A percentile compares a stretch with the other conserved stretches of the same genome.
phyloP scores from a whole-genome alignment of 2,329 filamentous ascomycete genomes.

The Phyllosticta citrichinensis region DNA sequence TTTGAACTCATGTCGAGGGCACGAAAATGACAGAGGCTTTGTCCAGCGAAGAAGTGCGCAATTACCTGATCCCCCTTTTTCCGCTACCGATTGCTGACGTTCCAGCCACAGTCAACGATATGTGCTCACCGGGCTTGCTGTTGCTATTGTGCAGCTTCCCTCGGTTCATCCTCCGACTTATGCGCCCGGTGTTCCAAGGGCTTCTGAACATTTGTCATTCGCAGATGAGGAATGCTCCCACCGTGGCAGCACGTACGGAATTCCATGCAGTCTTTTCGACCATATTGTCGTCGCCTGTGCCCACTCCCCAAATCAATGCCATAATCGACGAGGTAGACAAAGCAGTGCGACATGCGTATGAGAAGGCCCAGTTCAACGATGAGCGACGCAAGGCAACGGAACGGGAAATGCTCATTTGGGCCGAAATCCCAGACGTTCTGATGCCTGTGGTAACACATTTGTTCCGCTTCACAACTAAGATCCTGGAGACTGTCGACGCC shows the following conservation, averaged over 20 bases:
- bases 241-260: slow-evolving; percentile 34
- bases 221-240: slow-evolving; percentile 31
- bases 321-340: slow-evolving; percentile 51
- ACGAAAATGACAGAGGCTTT: slow-evolving; percentile 12
- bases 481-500: slow-evolving; percentile 47
- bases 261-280: slow-evolving; percentile 31
- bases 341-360: slow-evolving; percentile 51
- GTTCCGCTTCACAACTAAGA: slow-evolving; percentile 16
- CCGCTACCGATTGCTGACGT: not conserved
- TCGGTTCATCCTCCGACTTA: slow-evolving; percentile 26
- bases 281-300: slow-evolving; percentile 31
- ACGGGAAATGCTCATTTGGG: slow-evolving; percentile 43
- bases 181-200: slow-evolving; percentile 20
- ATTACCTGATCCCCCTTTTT: not conserved
- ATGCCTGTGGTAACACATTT: slow-evolving; percentile 35
- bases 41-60: slow-evolving; percentile 2
- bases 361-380: slow-evolving; percentile 33
- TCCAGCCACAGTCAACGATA: slow-evolving; percentile 8
- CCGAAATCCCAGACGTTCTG: slow-evolving; percentile 41
- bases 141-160: slow-evolving; percentile 58
- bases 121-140: slow-evolving; percentile 20
- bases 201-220: slow-evolving; percentile 13
- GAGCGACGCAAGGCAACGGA: slow-evolving; percentile 40
- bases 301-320: slow-evolving; percentile 36
- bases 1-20: slow-evolving; percentile 23